Conservation (phyloP, 192 early-diverging fungal genomes). For the Backusella psychrophila region DNA sequence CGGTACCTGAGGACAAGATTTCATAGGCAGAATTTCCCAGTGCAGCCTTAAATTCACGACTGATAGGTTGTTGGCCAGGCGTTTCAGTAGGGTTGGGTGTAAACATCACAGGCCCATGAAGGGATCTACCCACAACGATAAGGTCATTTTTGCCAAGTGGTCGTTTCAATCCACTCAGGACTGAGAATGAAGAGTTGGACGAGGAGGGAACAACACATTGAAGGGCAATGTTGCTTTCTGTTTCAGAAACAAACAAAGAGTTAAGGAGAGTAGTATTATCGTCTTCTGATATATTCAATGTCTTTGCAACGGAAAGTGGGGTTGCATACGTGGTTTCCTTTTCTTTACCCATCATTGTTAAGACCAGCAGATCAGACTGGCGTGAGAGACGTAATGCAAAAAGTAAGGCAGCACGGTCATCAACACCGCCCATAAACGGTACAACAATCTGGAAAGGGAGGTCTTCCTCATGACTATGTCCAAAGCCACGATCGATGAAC, state of each 20-base stretch:
- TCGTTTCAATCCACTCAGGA: neutral
- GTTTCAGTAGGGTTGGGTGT: neutral
- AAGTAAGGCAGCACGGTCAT: constrained; percentile 66
- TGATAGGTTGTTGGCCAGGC: neutral
- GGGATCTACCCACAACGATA: neutral
- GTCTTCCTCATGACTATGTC: constrained; percentile 42
- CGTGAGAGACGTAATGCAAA: constrained; percentile 47
- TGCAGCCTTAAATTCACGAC: neutral
- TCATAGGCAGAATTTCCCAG: constrained; percentile 3
- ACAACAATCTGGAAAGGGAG: constrained; percentile 54
- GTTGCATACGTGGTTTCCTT: neutral
- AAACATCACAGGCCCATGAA: neutral
- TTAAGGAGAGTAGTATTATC: neutral
- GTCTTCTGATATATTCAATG: neutral
- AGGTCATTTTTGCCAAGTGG: neutral
- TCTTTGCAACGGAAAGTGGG: neutral
- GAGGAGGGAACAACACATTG: neutral
- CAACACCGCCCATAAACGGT: constrained; percentile 70
- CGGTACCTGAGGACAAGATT: constrained; percentile 2
- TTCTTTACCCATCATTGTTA: neutral
- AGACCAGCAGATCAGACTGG: neutral
- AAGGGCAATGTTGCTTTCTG: neutral
- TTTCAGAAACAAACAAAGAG: neutral
- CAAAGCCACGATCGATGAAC: constrained; percentile 73
- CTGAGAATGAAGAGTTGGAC: neutral